Percentiles rank a stretch among this genome's conserved stretches.
phyloP scores from a whole-genome alignment of 768 basidiomycete genomes.

The Panaeolus cyanescens region DNA sequence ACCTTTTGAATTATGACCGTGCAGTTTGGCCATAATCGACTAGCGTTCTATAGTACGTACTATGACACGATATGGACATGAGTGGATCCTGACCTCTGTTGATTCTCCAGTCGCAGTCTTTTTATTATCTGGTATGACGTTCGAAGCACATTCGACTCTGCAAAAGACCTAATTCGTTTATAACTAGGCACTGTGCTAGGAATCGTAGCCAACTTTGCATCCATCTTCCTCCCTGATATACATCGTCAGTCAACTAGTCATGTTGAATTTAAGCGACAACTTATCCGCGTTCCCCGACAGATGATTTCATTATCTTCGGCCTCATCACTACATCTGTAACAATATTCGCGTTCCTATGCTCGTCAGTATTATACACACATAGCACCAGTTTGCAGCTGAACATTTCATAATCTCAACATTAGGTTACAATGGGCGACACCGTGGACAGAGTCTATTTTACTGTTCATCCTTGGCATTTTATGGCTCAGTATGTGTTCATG shows the following conservation, averaged over 20 bases:
- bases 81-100: constrained; percentile 2
- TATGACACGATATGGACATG: constrained; percentile 6
- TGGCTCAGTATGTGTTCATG: constrained; percentile 68
- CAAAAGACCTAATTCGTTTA: neutral
- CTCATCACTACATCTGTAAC: constrained; percentile 67
- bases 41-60: constrained; percentile 51
- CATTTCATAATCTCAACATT: constrained; percentile 1
- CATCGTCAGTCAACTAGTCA: constrained; percentile 49
- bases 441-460: constrained; percentile 52
- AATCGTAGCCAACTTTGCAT: constrained; percentile 66
- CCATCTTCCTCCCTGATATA: constrained; percentile 62
- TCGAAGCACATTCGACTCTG: neutral
- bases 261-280: neutral
- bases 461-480: constrained; percentile 58
- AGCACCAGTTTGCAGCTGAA: neutral
- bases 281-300: constrained; percentile 34
- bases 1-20: constrained; percentile 50
- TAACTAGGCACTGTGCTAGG: constrained; percentile 61
- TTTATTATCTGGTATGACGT: constrained; percentile 31
- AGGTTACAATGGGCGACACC: constrained; percentile 77
- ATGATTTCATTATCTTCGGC: constrained; percentile 70
- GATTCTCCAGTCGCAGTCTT: constrained; percentile 40
- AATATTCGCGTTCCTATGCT: constrained; percentile 59
- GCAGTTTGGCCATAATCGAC: constrained; percentile 57
- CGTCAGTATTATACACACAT: constrained; percentile 39